Conservation (phyloP, 805 yeast species). For the Suhomyces sp. region DNA sequence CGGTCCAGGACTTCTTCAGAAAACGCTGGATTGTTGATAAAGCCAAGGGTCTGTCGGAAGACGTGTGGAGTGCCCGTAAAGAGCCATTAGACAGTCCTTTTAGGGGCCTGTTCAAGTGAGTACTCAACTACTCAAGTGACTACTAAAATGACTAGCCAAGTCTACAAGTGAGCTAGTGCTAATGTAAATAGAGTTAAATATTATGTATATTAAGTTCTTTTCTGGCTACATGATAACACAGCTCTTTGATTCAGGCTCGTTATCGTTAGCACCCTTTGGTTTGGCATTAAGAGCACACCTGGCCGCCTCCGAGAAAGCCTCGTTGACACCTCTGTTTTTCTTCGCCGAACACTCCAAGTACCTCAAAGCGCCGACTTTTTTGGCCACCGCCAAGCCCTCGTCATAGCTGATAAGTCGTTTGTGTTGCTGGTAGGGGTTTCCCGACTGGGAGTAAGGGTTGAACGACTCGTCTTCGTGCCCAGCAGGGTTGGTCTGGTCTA, state of each 20-base stretch:
- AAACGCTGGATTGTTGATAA: constrained; percentile 57
- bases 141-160: no score
- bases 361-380: constrained; percentile 87
- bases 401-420: constrained; percentile 76
- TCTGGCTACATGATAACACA: constrained; percentile 36
- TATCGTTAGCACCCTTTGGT: constrained; percentile 67
- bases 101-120: background rate
- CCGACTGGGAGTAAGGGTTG: constrained; percentile 30
- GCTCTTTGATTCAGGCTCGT: constrained; percentile 39
- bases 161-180: no score
- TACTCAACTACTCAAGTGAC: no score
- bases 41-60: constrained; percentile 74
- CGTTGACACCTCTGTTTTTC: constrained; percentile 96
- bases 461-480: constrained; percentile 28
- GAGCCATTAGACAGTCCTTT: constrained; percentile 19
- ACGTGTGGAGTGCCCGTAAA: constrained; percentile 65
- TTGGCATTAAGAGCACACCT: constrained; percentile 91
- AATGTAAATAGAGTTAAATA: background rate
- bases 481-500: constrained; percentile 20
- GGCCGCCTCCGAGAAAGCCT: constrained; percentile 98
- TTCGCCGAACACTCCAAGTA: constrained; percentile 97
- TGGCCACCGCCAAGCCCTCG: constrained; percentile 91
- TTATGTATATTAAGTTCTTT: background rate
- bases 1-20: constrained; percentile 70
- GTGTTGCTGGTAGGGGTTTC: constrained; percentile 36